A percentile compares a stretch with the other conserved stretches of the same genome.
phyloP scores from a whole-genome alignment of 177 flowering plant genomes.

The Vitis hybrid region DNA sequence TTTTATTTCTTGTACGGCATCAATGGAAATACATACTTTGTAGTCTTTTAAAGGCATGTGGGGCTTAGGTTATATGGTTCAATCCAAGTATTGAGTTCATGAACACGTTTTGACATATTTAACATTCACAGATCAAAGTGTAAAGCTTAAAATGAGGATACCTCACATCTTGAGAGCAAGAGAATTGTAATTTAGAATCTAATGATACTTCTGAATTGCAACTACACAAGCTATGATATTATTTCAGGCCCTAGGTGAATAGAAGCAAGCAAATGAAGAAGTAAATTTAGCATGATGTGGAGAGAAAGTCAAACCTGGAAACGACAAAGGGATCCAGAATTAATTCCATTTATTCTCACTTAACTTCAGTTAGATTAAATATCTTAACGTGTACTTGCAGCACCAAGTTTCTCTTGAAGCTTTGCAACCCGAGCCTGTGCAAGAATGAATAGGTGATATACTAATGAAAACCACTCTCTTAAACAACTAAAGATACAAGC shows the following conservation, averaged over 20 bases:
- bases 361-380: background rate
- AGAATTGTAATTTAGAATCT: background rate
- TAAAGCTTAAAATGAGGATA: background rate
- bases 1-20: too few species aligned
- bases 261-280: background rate
- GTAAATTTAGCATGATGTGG: background rate
- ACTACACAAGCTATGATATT: background rate
- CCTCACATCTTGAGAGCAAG: background rate
- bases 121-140: too few species aligned
- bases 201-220: background rate
- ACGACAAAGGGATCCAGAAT: background rate
- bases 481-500: too few species aligned
- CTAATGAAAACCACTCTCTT: too few species aligned
- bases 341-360: background rate
- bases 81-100: too few species aligned
- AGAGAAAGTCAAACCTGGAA: conserved; percentile 7
- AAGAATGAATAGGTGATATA: background rate
- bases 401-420: conserved; percentile 55
- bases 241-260: background rate
- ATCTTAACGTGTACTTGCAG: conserved; percentile 23
- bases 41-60: too few species aligned
- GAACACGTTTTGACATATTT: too few species aligned
- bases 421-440: conserved; percentile 56
- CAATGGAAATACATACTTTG: too few species aligned
- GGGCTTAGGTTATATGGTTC: too few species aligned